Evolutionary conservation across 768 basidiomycete genomes (phyloP), one percentile per base, ranked within the genome.

Genomic region (Podaxis rugospora): DNA sequence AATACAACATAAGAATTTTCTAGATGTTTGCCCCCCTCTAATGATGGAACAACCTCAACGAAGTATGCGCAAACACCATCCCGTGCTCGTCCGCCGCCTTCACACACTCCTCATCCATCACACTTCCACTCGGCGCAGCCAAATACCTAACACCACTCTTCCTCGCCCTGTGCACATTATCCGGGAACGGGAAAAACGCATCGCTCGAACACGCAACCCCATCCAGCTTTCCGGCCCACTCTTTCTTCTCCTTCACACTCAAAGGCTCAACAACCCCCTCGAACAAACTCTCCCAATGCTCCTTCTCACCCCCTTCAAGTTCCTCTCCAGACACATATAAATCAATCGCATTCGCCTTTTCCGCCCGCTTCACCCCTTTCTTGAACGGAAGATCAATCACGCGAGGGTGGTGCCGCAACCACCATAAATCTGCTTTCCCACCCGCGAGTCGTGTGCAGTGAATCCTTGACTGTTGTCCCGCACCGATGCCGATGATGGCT

Each of bases 181-280:
- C 97, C 11, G 96, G 84, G 86, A 98, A 98, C 16, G 97, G 97
- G 94, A 98, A 98, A 84, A 99, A 99, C 54, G 96, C 97, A 66
- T 99, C 97, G 63, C 93, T 95, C 35, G 92, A 92, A 75, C 97
- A 96, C 5, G 91, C 87, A 54, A 98, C 96, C 21, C 86, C 91
- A 62, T 89, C 87, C 59, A 98, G 77, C 76, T 88, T 77, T 50
- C 67, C 73, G 54, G 84, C 85, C 84, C 94, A 95, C 55, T 83
- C 83, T 68, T 79, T 83, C 71, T 83, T 88, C 75, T 97, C 95
- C 62, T 80, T 79, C 14, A 77, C 80, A 14, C 75, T 84, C 64
- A 99, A 76, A 16, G 87, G 78, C 63, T 74, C 76, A 0, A 95
- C 92, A 3, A 83, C 72, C 10, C 72, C 79, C 64, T 92, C 92